These are phyloP conservation scores for Globisporangium polare DNA, from an alignment of 352 stramenopile species.

Conservation along the genomic window DNA sequence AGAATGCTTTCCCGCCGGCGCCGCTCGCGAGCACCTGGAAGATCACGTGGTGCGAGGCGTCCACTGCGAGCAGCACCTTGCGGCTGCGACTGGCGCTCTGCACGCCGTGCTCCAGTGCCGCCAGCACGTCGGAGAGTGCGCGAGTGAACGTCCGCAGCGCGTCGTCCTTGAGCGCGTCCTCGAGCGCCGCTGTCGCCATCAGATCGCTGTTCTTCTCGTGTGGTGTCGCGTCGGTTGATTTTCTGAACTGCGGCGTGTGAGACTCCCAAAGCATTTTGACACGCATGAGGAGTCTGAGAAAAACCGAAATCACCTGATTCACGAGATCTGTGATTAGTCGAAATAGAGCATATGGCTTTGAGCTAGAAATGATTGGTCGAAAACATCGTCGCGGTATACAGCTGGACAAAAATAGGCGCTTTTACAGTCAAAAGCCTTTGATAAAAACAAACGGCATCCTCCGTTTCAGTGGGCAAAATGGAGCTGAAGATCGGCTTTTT, in stretches of 20 bases:
- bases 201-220: background rate
- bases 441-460: background rate
- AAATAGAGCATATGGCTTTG: too few species aligned
- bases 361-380: too few species aligned
- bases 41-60: slow-evolving; percentile 48
- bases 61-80: slow-evolving; percentile 40
- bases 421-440: too few species aligned
- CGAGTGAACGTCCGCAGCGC: slow-evolving; percentile 40
- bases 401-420: background rate
- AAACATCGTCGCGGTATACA: background rate
- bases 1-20: slow-evolving; percentile 60
- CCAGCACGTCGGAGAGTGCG: slow-evolving; percentile 24
- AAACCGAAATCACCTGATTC: background rate
- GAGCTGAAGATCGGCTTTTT: background rate
- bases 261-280: too few species aligned
- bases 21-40: slow-evolving; percentile 69
- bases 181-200: slow-evolving; percentile 26
- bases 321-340: background rate
- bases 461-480: too few species aligned
- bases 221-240: background rate
- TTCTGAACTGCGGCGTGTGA: too few species aligned
- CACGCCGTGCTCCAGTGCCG: background rate
- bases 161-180: slow-evolving; percentile 46
- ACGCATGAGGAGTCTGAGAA: slow-evolving; percentile 1
- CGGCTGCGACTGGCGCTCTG: slow-evolving; percentile 10